Base-by-base conservation (phyloP, 164 flowering plant species). In the Malania oleifera region DNA sequence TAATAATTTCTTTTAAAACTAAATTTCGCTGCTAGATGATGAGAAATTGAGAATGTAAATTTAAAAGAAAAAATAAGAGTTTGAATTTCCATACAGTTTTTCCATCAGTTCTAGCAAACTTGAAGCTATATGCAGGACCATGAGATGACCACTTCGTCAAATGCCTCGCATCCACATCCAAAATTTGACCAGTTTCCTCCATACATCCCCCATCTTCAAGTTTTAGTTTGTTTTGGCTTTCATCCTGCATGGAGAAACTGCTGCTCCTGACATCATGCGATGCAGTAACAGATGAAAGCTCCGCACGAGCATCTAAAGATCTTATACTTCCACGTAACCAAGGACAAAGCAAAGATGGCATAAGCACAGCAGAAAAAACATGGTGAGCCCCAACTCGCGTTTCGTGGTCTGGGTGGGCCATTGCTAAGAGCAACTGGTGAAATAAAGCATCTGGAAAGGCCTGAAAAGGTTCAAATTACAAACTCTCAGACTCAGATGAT, bases 401-500 rank as follows among this genome's bases (percentile, higher is more conserved):
- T 69, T 84, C 95, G 69, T 70, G 71, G 55, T 91, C 96, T n/a
- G 87, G 82, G 60, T 85, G 95, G 22, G 74, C 76, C 98, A 91
- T 91, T 56, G 86, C 85, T 38, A 80, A 41, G 25, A 91, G 84
- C 70, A 91, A 70, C 62, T 86, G 96, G 52, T 86, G 95, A 74
- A 91, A 88, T 52, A 91, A 67, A 58, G 90, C 86, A 64, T 91
- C 98, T 28, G 98, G 96, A 60, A 91, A 91, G 31, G 85, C 84
- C 98, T 91, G 84, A 68, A 71, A 65, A 10, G 59, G 45, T 60
- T 20, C 22, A 19, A 44, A 69, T 37, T 17, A 52, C 15, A 27
- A 60, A 22, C 52, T 34, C 8, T 34, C 38, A 48, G 54, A 20
- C 20, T 65, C 28, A 37, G 23, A 52, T 51, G 9, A 49, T 41